Base-by-base conservation (phyloP, 441 rosid genomes). In the Adansonia gregorii region DNA sequence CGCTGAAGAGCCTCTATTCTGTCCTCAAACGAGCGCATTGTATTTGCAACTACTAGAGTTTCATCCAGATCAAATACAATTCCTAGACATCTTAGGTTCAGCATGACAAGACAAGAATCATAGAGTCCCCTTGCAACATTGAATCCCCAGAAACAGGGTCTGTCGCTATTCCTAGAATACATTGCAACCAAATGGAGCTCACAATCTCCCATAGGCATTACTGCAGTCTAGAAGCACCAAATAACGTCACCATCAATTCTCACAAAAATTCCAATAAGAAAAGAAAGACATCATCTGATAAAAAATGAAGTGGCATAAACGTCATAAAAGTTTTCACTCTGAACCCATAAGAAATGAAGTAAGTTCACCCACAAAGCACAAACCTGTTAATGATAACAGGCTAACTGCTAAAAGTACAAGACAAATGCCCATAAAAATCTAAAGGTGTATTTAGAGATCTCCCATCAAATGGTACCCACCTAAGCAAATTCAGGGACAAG, bases 1-100 rank as follows among this genome's bases (percentile, higher is more conserved):
- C 94, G 88, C 79, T 83, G 92, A 81, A 96, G 82, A 63, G 87
- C 91, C 39, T 94, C 97, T 56, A 94, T 96, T 85, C 85, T 89
- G 83, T 92, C 98, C 86, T 96, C 99, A 68, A 94, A 96, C 1
- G 99, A 91, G 1, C 94, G 93, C 97, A 89, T 90, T 55, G 99
- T 94, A 24, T 91, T 95, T 5, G 98, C 99, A 81, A 95, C 97
- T 52, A 96, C 85, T 14, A 96, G 92, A 43, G 99, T 96, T 83
- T 96, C 99, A 83, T 94, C 99, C 9, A 96, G 93, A 86, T 96
- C 98, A 89, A 96, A 96, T 72, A 96, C 99, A 78, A 96, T 94
- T 75, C 97, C 98, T 70, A 94, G 88, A 76, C 99, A 96, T 85
- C 98, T 92, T 78, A 93, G 87, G 76, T 96, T 93, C 81, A 96